phyloP scores from a whole-genome alignment of 2,329 filamentous ascomycete genomes.

The Elsinoe fawcettii region DNA sequence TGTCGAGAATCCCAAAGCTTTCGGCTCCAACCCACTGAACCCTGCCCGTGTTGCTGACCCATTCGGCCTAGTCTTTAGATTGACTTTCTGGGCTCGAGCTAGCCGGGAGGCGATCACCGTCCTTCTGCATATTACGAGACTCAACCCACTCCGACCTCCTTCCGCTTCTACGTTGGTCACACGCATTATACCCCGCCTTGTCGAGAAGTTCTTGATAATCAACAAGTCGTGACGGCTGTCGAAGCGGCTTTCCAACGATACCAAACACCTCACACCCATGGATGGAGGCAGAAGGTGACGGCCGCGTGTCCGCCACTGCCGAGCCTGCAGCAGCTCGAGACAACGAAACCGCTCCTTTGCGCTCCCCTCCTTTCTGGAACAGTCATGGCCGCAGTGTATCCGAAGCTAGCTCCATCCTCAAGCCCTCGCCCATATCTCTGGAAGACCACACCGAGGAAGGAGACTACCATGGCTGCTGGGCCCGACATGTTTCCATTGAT shows the following conservation, averaged over 20 bases:
- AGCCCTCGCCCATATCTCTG: slow-evolving; percentile 47
- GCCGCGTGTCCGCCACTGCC: slow-evolving; percentile 2
- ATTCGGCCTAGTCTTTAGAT: slow-evolving; percentile 1
- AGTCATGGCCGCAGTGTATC: slow-evolving; percentile 34
- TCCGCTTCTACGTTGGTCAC: slow-evolving; percentile 2
- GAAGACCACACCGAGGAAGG: slow-evolving; percentile 57
- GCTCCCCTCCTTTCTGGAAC: slow-evolving; percentile 39
- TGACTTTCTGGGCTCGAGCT: slow-evolving; percentile 4
- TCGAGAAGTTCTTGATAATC: not conserved
- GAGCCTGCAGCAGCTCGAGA: slow-evolving; percentile 7
- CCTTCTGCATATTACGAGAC: slow-evolving; percentile 13
- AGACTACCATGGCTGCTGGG: slow-evolving; percentile 55
- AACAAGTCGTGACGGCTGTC: not conserved
- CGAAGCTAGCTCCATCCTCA: slow-evolving; percentile 28
- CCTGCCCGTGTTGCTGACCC: slow-evolving; percentile 8
- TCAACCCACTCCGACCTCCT: slow-evolving; percentile 9
- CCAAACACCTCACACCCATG: slow-evolving; percentile 8
- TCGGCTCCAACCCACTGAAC: slow-evolving; percentile 1
- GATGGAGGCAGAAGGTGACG: slow-evolving; percentile 14
- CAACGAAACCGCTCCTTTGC: slow-evolving; percentile 10
- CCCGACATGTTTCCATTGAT: slow-evolving; percentile 52
- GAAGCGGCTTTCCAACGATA: slow-evolving; percentile 11
- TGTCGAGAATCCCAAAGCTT: slow-evolving; percentile 1
- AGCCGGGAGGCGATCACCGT: slow-evolving; percentile 1
- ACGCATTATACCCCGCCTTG: not conserved